Conservation (phyloP, 2,329 filamentous ascomycete species). For the Aspergillus quadrilineatus region DNA sequence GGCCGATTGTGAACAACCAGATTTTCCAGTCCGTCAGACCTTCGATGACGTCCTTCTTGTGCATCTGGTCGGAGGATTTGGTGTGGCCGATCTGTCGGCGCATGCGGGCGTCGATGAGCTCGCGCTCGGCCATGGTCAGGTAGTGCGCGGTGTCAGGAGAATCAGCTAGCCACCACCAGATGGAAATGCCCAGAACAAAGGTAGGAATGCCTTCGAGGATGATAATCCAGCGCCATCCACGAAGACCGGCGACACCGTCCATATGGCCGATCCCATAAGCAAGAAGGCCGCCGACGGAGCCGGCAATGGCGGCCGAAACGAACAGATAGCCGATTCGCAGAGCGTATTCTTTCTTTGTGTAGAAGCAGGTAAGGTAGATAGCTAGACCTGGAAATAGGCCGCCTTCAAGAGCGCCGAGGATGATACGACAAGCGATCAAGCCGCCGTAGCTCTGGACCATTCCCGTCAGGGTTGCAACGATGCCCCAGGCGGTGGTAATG, state of each 20-base stretch:
- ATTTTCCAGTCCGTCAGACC: constrained; percentile 12
- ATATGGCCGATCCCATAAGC: constrained; percentile 14
- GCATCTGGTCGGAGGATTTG: constrained; percentile 13
- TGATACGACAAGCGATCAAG: constrained; percentile 10
- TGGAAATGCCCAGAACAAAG: constrained; percentile 7
- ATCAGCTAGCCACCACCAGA: constrained; percentile 13
- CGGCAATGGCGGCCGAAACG: constrained; percentile 13
- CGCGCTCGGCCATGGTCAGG: constrained; percentile 7
- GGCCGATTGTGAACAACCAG: constrained; percentile 11
- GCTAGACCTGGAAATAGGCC: constrained; percentile 12
- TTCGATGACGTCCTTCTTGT: constrained; percentile 11
- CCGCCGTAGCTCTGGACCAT: constrained; percentile 3
- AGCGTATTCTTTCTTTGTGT: constrained; percentile 13
- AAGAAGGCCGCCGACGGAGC: constrained; percentile 8
- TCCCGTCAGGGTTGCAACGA: constrained; percentile 11
- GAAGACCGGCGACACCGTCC: constrained; percentile 11
- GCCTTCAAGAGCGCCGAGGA: constrained; percentile 7
- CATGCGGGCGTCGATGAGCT: constrained; percentile 12
- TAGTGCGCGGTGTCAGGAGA: constrained; percentile 9
- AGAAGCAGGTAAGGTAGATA: constrained; percentile 13
- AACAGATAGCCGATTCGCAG: constrained; percentile 16
- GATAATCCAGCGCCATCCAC: constrained; percentile 16
- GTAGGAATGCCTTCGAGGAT: constrained; percentile 15
- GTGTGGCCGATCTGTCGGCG: constrained; percentile 14
- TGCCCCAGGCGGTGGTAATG: constrained; percentile 11